Evolutionary conservation across 2,329 filamentous ascomycete genomes (phyloP), one percentile per base, ranked within the genome.

Genomic region (Camillea tinctor): DNA sequence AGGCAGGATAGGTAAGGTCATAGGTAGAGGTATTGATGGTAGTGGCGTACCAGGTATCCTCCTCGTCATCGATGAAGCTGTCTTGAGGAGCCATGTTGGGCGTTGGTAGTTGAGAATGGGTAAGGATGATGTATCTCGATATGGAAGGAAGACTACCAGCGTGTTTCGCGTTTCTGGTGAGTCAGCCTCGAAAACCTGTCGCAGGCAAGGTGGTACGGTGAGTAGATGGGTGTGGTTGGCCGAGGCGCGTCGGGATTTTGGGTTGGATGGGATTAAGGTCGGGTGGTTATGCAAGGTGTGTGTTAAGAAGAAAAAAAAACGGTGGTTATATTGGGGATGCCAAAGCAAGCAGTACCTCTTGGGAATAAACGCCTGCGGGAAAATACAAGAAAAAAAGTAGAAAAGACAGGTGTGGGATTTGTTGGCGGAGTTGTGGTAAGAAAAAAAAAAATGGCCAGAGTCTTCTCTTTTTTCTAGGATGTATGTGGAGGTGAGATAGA

Each of bases 51-150:
- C 87, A 90, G 65, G 81, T 84, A 70, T 90, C 87, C 70, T 89
- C 87, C 72, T 89, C 87, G 71, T 90, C 87, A 67, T 90, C 88
- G 74, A 90, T 84, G 74, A 89, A 89, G 67, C 81, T 84, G 73
- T 90, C 88, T 79, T 89, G 85, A 59, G 86, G 86, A 58, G 86
- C 85, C 87, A 89, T 89, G 63, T 65, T 78, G 73, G 63, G 59
- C 56, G 57, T 56, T 59, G 52, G 50, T 59, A 50, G 50, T 50
- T 44, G 20, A 55, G 53, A 24, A 44, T 23, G 53, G 9, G 19
- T 4, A 56, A 55, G 48, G 40, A 30, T 30, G 26, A 30, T 30
- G 8, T 26, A 9, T 30, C 26, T 30, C 44, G 22, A 52, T 54
- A 50, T 20, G 22, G 30, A 44, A 55, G n/a, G 13, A 21, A 19